Evolutionary conservation across 148 eudicot genomes (phyloP).

Genomic region (Camellia japonica): DNA sequence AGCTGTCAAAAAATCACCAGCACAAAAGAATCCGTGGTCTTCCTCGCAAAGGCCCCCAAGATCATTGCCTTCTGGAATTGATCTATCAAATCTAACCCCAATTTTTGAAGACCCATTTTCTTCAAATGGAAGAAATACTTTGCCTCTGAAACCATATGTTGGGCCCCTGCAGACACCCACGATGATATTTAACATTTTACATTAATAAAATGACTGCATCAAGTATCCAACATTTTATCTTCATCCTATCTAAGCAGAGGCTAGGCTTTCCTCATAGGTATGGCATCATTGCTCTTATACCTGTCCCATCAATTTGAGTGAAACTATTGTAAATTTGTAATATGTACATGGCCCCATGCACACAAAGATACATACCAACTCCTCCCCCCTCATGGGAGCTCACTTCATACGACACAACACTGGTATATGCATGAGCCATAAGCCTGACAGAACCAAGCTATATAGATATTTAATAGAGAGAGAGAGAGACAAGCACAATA

Average conservation of each 20-base stretch:
- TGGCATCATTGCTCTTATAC: not conserved
- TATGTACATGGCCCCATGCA: no score
- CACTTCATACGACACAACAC: no score
- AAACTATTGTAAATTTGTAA: no score
- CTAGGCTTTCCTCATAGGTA: not conserved
- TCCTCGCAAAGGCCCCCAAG: conserved; percentile 89
- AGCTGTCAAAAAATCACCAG: conserved; percentile 44
- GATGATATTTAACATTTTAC: not conserved
- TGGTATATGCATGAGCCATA: no score
- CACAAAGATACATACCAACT: no score
- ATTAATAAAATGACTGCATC: not conserved
- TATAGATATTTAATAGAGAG: no score
- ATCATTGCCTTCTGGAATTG: conserved; percentile 80
- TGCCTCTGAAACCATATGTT: conserved; percentile 65
- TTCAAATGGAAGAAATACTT: conserved; percentile 80
- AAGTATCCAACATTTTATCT: not conserved
- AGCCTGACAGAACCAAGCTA: no score
- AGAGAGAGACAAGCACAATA: no score
- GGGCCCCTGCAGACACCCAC: conserved; percentile 64
- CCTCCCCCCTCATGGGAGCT: no score
- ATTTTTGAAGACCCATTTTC: conserved; percentile 81
- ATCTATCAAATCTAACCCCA: conserved; percentile 89
- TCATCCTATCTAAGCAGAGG: not conserved
- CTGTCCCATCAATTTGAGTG: no score
- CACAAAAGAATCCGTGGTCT: conserved; percentile 89